phyloP scores from a whole-genome alignment of 805 yeast species.

The Ogataea corticis region DNA sequence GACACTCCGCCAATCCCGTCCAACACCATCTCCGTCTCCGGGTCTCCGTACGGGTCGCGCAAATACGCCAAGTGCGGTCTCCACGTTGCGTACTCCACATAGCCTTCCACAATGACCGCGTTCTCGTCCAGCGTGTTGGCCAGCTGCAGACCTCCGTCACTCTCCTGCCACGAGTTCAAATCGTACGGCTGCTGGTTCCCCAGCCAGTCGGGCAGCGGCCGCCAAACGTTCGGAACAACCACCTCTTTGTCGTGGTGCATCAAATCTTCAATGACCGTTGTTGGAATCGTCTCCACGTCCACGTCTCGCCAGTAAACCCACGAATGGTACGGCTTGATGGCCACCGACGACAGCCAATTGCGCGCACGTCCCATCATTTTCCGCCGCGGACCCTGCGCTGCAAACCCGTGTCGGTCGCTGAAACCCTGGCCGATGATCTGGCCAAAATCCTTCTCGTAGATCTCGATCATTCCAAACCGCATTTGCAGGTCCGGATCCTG shows the following conservation, averaged over 20 bases:
- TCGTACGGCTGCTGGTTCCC: slow-evolving; percentile 86
- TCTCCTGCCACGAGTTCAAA: slow-evolving; percentile 82
- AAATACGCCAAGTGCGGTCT: slow-evolving; percentile 94
- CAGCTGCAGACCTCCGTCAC: slow-evolving; percentile 75
- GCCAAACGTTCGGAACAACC: slow-evolving; percentile 93
- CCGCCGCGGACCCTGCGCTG: slow-evolving; percentile 93
- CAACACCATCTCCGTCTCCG: slow-evolving; percentile 86
- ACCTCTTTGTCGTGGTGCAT: slow-evolving; percentile 92
- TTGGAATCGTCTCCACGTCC: slow-evolving; percentile 90
- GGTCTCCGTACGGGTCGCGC: slow-evolving; percentile 93
- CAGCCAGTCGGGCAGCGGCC: slow-evolving; percentile 84
- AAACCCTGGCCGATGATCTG: slow-evolving; percentile 92
- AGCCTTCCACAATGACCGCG: slow-evolving; percentile 96
- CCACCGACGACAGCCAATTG: slow-evolving; percentile 88
- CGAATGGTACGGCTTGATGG: slow-evolving; percentile 87
- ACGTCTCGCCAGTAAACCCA: slow-evolving; percentile 99
- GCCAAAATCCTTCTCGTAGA: slow-evolving; percentile 90
- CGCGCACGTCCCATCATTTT: slow-evolving; percentile 95
- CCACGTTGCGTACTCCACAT: slow-evolving; percentile 97
- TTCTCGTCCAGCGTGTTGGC: slow-evolving; percentile 84
- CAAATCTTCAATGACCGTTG: slow-evolving; percentile 82
- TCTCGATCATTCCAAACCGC: slow-evolving; percentile 82
- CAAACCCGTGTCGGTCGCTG: slow-evolving; percentile 91
- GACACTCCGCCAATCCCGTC: slow-evolving; percentile 99
- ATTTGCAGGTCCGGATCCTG: slow-evolving; percentile 56